Conservation (phyloP, 441 rosid genomes). For the Raphanus hybrid region DNA sequence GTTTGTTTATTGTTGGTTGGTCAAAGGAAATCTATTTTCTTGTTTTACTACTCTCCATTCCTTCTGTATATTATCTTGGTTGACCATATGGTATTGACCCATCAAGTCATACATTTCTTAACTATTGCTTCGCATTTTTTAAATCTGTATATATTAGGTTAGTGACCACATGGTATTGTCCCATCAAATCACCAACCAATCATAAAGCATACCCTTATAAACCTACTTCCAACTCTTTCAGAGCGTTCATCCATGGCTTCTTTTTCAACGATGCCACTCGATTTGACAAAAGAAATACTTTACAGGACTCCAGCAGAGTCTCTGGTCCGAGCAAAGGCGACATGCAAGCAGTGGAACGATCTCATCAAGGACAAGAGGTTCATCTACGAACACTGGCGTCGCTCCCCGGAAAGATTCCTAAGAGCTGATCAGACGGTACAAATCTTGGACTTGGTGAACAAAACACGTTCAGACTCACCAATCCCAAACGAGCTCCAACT, state of each 20-base stretch:
- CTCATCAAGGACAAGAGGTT: not conserved
- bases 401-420: not conserved
- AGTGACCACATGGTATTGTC: too few relatives aligned
- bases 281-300: not conserved
- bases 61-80: too few relatives aligned
- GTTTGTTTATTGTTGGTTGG: too few relatives aligned
- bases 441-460: slow-evolving; percentile 9
- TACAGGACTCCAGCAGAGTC: not conserved
- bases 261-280: not conserved
- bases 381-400: slow-evolving; percentile 2
- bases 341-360: not conserved
- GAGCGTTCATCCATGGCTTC: not conserved
- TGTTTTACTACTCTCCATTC: too few relatives aligned
- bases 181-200: too few relatives aligned
- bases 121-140: too few relatives aligned
- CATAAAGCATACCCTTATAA: too few relatives aligned
- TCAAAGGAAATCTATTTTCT: too few relatives aligned
- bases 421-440: not conserved
- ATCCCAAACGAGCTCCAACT: not conserved
- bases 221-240: not conserved
- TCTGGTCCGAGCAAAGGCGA: not conserved
- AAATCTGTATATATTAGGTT: too few relatives aligned
- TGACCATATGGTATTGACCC: too few relatives aligned
- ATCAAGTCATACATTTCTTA: too few relatives aligned
- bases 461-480: not conserved